These are phyloP conservation scores for Wickerhamiella slavikovae DNA, from an alignment of 805 yeast genomes.

Conservation along the genomic window DNA sequence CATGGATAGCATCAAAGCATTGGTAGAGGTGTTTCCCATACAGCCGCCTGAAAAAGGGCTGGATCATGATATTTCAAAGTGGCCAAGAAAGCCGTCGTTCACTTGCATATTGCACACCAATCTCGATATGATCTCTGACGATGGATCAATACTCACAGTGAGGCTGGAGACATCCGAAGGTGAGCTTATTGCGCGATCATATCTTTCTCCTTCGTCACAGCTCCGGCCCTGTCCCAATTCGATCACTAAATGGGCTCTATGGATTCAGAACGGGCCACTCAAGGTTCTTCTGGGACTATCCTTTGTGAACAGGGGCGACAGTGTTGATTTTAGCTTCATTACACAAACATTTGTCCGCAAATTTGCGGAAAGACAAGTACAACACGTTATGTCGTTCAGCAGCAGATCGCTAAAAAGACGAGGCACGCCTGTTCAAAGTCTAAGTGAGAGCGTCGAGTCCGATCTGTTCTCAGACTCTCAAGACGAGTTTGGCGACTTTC, in stretches of 20 bases:
- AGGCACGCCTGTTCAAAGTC: no score
- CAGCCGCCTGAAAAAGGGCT: neutral
- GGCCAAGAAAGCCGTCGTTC: slow-evolving; percentile 3
- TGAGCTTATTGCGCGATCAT: slow-evolving; percentile 20
- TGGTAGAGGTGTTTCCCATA: slow-evolving; percentile 1
- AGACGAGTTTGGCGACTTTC: slow-evolving; percentile 21
- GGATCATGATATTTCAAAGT: slow-evolving; percentile 1
- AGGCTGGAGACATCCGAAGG: slow-evolving; percentile 15
- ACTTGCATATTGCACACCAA: slow-evolving; percentile 1
- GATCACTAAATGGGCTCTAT: slow-evolving; percentile 19
- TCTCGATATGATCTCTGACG: neutral
- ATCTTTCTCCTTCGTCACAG: slow-evolving; percentile 15
- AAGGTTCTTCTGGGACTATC: slow-evolving; percentile 24
- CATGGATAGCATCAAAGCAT: neutral
- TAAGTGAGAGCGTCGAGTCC: no score
- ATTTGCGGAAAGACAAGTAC: no score
- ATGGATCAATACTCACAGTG: slow-evolving; percentile 7
- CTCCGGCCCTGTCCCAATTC: slow-evolving; percentile 18
- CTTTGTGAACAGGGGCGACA: slow-evolving; percentile 17
- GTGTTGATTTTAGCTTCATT: slow-evolving; percentile 21
- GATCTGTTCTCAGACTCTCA: neutral
- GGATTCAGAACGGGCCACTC: slow-evolving; percentile 14
- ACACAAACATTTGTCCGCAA: slow-evolving; percentile 19
- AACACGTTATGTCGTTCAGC: no score
- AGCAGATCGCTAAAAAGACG: no score